Base-by-base conservation (phyloP, 164 flowering plant genomes). In the Kingdonia uniflora region DNA sequence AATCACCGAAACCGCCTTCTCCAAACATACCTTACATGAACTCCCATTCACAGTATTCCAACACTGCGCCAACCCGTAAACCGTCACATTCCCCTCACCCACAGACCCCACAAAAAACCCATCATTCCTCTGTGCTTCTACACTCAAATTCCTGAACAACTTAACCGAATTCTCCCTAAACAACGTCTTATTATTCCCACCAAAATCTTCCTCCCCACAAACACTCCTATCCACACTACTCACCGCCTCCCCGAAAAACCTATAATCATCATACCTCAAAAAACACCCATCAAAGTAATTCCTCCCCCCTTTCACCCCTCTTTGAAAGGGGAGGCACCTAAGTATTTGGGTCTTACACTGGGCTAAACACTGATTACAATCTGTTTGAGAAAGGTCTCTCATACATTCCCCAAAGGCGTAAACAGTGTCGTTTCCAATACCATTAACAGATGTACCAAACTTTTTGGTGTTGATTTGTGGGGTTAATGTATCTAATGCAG, bases 31-130 rank as follows among this genome's bases (percentile, higher is more conserved):
- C 23, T 17, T 41, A 60, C 91, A 83, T 29, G 55, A 76, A 23
- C 66, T 74, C 24, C 45, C 55, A 38, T 65, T 71, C 43, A 81
- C 68, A 20, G 51, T 42, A 58, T 74, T 67, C 95, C 91, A 83
- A 40, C 95, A 86, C 66, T 86, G 90, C 16, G 76, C 94, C 80
- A 86, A 69, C 13, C 81, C 97, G 57, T 71, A 84, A 52, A 78
- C 89, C 0, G 79, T 54, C 14, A 63, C 59, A 59, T 75, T 64
- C 57, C 75, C 65, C 39, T 54, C 52, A 57, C 21, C 49, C 62
- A 72, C 73, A 49, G 45, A 70, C 20, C 78, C 82, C 19, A 66
- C 77, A 49, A 29, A 68, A 54, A 79, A 85, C 45, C 95, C 81
- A 58, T 63, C 57, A 48, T 78, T 80, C 56, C 49, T 65, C 14